Evolutionary conservation across 495 filamentous ascomycete species (phyloP).

Genomic region (Daldinia decipiens): DNA sequence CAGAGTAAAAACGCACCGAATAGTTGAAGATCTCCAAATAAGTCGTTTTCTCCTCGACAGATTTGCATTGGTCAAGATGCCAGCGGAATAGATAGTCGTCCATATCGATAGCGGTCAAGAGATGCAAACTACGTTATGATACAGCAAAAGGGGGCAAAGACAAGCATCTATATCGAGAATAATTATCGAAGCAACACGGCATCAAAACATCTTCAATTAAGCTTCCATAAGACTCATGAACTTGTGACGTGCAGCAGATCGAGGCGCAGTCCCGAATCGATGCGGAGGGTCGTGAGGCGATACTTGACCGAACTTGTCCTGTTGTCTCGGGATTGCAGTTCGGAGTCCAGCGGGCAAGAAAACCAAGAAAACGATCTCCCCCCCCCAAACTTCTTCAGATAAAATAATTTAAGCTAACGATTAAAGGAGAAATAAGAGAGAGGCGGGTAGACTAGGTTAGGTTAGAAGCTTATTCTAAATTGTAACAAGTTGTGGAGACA

Average conservation of each 20-base stretch:
- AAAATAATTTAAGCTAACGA: constrained; percentile 16
- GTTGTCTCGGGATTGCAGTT: constrained; percentile 14
- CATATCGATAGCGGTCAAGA: constrained; percentile 50
- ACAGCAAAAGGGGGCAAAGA: constrained; percentile 8
- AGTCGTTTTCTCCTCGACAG: constrained; percentile 58
- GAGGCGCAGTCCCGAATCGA: constrained; percentile 35
- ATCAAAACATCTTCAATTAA: constrained; percentile 27
- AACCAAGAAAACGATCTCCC: not conserved
- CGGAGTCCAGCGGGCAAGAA: constrained; percentile 1
- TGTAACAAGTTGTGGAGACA: constrained; percentile 22
- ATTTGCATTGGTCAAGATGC: constrained; percentile 55
- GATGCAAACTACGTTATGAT: not conserved
- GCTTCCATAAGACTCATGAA: constrained; percentile 14
- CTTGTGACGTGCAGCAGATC: constrained; percentile 36
- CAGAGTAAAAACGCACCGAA: constrained; percentile 53
- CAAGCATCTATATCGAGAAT: constrained; percentile 13
- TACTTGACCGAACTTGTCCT: constrained; percentile 34
- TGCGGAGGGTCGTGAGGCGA: constrained; percentile 28
- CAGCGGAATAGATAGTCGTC: constrained; percentile 64
- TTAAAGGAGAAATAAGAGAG: constrained; percentile 34
- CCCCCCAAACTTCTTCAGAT: not conserved
- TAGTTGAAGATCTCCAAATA: constrained; percentile 67
- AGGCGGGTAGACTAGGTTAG: constrained; percentile 39
- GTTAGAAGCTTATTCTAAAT: constrained; percentile 18
- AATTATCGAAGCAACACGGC: constrained; percentile 12